Conservation (phyloP, 768 basidiomycete species). For the Boletus pseudo-olivaceus region DNA sequence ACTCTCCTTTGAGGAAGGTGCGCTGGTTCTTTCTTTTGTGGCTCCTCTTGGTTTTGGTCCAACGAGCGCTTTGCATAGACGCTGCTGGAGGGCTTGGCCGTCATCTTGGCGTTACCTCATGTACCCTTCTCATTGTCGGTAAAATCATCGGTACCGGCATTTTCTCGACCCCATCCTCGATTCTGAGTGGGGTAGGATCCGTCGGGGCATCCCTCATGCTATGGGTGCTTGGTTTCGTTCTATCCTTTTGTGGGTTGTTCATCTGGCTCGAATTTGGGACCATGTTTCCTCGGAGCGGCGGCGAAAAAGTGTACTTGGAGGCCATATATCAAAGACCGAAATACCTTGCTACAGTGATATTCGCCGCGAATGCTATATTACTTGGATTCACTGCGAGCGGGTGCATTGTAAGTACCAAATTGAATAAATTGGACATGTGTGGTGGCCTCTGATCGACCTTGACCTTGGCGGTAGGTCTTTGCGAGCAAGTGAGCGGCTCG, state of each 20-base stretch:
- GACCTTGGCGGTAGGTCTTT: slow-evolving; percentile 23
- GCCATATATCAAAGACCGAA: slow-evolving; percentile 47
- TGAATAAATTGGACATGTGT: background rate
- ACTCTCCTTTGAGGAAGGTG: slow-evolving; percentile 50
- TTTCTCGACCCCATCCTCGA: slow-evolving; percentile 59
- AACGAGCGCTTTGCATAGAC: slow-evolving; percentile 28
- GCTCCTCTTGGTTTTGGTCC: background rate
- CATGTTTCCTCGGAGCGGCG: slow-evolving; percentile 60
- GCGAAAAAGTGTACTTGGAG: slow-evolving; percentile 63
- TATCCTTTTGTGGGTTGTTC: slow-evolving; percentile 58
- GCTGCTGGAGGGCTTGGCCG: slow-evolving; percentile 56
- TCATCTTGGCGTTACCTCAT: slow-evolving; percentile 53
- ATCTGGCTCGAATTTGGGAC: slow-evolving; percentile 64
- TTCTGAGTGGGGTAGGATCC: slow-evolving; percentile 53
- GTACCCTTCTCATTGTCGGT: slow-evolving; percentile 55
- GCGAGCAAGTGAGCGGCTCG: slow-evolving; percentile 31
- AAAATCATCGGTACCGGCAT: slow-evolving; percentile 64
- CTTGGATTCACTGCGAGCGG: slow-evolving; percentile 41
- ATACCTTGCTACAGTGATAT: slow-evolving; percentile 47
- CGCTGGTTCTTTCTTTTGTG: background rate
- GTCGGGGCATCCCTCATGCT: slow-evolving; percentile 62
- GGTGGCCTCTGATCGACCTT: too few relatives aligned
- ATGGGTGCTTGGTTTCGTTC: slow-evolving; percentile 58
- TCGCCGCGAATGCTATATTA: slow-evolving; percentile 46
- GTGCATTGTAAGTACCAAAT: slow-evolving; percentile 42